Conservation (phyloP, 2,329 filamentous ascomycete species). For the Colletotrichum destructivum region DNA sequence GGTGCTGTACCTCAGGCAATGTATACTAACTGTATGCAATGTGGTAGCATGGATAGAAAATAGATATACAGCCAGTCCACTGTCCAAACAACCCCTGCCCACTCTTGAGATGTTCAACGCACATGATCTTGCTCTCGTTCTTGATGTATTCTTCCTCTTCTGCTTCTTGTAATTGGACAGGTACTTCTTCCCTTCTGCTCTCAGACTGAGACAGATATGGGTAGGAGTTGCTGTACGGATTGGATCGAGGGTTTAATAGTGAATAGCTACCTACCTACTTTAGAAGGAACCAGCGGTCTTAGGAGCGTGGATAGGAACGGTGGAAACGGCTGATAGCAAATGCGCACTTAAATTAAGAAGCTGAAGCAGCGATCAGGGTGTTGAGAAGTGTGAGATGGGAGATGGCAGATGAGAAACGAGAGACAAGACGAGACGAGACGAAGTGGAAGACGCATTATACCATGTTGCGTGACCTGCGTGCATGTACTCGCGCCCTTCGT, state of each 20-base stretch:
- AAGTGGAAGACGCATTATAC: not conserved
- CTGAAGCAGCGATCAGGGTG: not conserved
- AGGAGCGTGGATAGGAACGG: not conserved
- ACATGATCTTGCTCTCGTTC: not conserved
- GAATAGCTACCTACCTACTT: not conserved
- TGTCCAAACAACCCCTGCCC: conserved; percentile 1
- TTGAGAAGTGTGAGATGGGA: not conserved
- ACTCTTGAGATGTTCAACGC: not conserved
- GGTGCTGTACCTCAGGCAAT: not conserved
- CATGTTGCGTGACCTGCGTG: not conserved
- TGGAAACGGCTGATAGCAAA: not conserved
- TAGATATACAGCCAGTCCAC: not conserved
- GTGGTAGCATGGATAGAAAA: not conserved
- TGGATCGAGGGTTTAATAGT: not conserved
- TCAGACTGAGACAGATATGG: conserved; percentile 6
- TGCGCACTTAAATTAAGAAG: not conserved
- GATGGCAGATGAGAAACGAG: not conserved
- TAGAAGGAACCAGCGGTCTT: not conserved
- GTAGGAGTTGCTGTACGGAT: not conserved
- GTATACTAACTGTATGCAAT: not conserved
- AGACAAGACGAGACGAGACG: not conserved
- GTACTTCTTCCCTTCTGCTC: not conserved
- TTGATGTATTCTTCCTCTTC: not conserved
- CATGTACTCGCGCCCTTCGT: not conserved
- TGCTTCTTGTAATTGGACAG: not conserved